Evolutionary conservation across 371 early-diverging fungal species (phyloP).

Genomic region (Circinella minor): DNA sequence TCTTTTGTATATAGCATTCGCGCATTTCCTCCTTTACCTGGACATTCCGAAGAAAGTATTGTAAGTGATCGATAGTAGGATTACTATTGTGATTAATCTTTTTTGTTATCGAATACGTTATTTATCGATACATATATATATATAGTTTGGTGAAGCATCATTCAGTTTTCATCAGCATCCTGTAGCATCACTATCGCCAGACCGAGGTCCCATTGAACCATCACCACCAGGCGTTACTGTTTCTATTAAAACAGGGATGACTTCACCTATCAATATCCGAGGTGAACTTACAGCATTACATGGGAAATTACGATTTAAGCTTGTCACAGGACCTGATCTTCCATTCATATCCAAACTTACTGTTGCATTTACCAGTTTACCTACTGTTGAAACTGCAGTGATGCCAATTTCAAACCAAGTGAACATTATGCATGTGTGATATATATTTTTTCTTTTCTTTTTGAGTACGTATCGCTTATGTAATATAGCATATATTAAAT

Average conservation of each 20-base stretch:
- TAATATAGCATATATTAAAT: no score
- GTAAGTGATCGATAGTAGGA: conserved; percentile 18
- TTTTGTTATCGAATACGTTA: no score
- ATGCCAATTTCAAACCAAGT: conserved; percentile 48
- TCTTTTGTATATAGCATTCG: conserved; percentile 41
- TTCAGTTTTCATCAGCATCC: conserved; percentile 55
- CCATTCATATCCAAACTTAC: conserved; percentile 49
- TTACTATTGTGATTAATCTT: no score
- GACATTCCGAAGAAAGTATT: conserved; percentile 51
- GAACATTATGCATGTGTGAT: conserved; percentile 50
- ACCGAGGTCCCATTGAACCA: conserved; percentile 22
- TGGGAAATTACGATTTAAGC: conserved; percentile 46
- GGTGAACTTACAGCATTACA: conserved; percentile 46
- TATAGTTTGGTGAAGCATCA: conserved; percentile 49
- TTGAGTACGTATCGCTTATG: not conserved
- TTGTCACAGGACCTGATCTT: conserved; percentile 43
- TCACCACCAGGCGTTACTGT: conserved; percentile 44
- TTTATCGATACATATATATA: not conserved
- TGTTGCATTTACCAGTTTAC: conserved; percentile 48
- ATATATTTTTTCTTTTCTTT: conserved; percentile 11
- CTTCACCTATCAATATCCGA: conserved; percentile 38
- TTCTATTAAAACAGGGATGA: conserved; percentile 33
- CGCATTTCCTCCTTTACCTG: conserved; percentile 48
- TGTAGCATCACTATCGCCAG: conserved; percentile 32
- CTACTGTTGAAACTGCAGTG: conserved; percentile 44